Evolutionary conservation across 78 protist species (phyloP).

Genomic region (Dictyostelium intermedium): DNA sequence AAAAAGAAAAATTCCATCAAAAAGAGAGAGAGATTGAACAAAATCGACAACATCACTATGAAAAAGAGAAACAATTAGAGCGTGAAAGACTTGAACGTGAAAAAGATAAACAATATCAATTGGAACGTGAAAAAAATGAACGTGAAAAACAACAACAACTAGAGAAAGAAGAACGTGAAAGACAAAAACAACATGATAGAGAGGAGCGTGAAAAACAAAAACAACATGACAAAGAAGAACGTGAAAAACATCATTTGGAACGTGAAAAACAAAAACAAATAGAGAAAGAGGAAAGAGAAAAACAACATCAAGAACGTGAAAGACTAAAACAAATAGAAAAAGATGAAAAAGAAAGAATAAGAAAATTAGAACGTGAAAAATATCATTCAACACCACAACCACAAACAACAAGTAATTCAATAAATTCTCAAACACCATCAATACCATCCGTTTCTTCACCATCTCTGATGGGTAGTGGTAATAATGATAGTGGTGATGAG

Average conservation of each 20-base stretch:
- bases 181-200: neutral
- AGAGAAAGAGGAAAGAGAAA: neutral
- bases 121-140: constrained; percentile 27
- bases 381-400: neutral
- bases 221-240: neutral
- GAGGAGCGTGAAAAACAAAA: constrained; percentile 6
- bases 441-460: neutral
- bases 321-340: neutral
- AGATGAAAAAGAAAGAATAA: constrained; percentile 16
- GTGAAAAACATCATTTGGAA: neutral
- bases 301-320: neutral
- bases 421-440: neutral
- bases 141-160: constrained; percentile 25
- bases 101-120: constrained; percentile 1
- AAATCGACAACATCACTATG: neutral
- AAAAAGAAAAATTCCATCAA: constrained; percentile 38
- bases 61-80: neutral
- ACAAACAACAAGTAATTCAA: neutral
- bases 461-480: neutral
- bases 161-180: neutral
- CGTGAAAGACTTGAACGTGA: constrained; percentile 29
- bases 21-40: constrained; percentile 38
- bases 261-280: constrained; percentile 35
- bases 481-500: neutral
- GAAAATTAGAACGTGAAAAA: neutral